Percentiles rank a stretch among this genome's conserved stretches.
These are phyloP conservation scores for Serendipita indica DNA, from an alignment of 768 basidiomycete genomes.

Conservation along the genomic window DNA sequence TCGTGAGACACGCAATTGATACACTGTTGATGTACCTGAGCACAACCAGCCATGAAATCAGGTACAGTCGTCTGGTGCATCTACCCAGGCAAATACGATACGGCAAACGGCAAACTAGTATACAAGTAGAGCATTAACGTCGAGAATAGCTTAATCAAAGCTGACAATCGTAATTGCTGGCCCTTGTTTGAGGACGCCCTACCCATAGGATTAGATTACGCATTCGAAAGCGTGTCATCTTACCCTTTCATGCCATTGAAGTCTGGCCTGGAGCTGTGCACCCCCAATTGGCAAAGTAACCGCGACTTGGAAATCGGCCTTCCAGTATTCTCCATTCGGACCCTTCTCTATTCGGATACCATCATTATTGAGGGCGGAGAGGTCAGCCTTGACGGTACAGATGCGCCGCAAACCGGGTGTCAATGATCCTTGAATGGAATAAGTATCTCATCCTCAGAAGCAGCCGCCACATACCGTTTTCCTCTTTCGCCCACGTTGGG, in stretches of 20 bases:
- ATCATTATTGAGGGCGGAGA: neutral
- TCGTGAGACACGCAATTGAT: too few species aligned
- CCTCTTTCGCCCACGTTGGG: neutral
- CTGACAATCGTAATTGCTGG: too few species aligned
- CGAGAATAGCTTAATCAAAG: too few species aligned
- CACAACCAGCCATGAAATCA: too few species aligned
- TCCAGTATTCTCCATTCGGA: neutral
- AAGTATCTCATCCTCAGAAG: neutral
- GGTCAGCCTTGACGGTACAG: neutral
- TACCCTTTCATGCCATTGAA: conserved; percentile 1
- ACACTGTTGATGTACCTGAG: too few species aligned
- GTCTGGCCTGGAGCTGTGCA: neutral
- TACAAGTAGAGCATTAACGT: too few species aligned
- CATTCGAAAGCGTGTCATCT: too few species aligned
- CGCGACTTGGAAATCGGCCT: neutral
- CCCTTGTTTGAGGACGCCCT: too few species aligned
- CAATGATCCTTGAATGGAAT: neutral
- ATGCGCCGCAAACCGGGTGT: neutral
- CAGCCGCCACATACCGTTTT: neutral
- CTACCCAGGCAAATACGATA: too few species aligned
- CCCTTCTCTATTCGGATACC: neutral
- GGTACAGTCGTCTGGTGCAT: too few species aligned
- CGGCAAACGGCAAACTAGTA: too few species aligned
- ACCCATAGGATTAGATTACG: too few species aligned
- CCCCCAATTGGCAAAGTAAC: neutral